phyloP scores from a whole-genome alignment of 306 rosid genomes.

The Quercus rubra region DNA sequence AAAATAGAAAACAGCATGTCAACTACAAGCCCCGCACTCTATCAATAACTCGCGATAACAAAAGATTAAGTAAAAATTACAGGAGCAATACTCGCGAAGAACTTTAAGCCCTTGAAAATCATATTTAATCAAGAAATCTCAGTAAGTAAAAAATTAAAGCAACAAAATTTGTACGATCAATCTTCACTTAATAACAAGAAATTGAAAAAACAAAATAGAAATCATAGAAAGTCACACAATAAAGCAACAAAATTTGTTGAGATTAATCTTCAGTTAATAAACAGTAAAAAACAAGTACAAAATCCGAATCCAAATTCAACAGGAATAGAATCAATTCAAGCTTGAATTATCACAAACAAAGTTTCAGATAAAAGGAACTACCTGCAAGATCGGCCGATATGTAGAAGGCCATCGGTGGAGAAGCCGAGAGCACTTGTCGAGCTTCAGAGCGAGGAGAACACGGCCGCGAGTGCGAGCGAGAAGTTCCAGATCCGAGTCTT shows the following conservation, averaged over 20 bases:
- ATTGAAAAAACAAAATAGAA: background rate
- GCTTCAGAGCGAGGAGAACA: conserved; percentile 60
- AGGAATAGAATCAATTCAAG: background rate
- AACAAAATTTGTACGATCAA: background rate
- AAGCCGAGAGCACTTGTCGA: conserved; percentile 96
- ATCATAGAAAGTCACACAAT: background rate
- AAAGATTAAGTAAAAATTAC: background rate
- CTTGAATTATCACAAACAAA: background rate
- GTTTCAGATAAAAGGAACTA: background rate
- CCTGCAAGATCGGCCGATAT: conserved; percentile 77
- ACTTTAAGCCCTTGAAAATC: too few relatives aligned
- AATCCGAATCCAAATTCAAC: background rate
- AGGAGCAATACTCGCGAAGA: too few relatives aligned
- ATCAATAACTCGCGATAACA: too few relatives aligned
- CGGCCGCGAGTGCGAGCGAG: conserved; percentile 66
- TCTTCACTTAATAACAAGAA: background rate
- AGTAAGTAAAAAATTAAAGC: background rate
- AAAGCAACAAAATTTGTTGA: background rate
- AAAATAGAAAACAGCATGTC: too few relatives aligned
- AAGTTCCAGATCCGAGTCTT: conserved; percentile 73
- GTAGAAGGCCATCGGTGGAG: conserved; percentile 76
- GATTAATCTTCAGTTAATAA: background rate
- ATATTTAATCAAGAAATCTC: background rate
- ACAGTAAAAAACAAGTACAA: background rate
- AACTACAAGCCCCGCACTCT: too few relatives aligned